Base-by-base conservation (phyloP, 2,329 filamentous ascomycete species). In the Tolypocladium inflatum region DNA sequence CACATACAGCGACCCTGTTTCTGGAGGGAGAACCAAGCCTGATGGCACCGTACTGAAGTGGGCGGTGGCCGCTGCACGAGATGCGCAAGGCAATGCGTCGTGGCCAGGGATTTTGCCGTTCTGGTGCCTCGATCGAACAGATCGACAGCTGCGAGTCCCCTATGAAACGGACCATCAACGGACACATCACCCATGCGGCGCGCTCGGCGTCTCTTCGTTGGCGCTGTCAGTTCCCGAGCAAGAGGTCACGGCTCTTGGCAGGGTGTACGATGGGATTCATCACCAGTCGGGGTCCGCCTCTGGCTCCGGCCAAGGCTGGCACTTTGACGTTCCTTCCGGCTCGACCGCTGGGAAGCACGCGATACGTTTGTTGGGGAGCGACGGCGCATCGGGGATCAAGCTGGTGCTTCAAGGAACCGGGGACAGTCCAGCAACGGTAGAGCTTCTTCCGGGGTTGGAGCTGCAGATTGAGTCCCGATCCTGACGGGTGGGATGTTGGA, bases 101-200 rank as follows among this genome's bases (percentile, higher is more conserved):
- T 69, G 72, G 10, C 71, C 80, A 0, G 83, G 85, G 0, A 71
- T 72, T 17, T 65, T 85, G 13, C 86, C 86, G 0, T 89, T 89
- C 63, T 89, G 81, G 76, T 86, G 83, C 64, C 76, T 88, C 53
- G 86, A 89, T 66, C 70, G 81, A 15, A 88, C 85, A 2, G 71
- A 77, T 2, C 69, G 86, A 8, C 63, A 71, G n/a, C 66, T 82
- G 2, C 71, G 86, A 0, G 85, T 87, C 3, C 83, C 85, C 0
- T 71, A 71, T 1, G 63, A 67, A 21, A 57, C 58, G 21, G 62
- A 63, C 26, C 61, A 7, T 26, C 58, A 60, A 17, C 62, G 67
- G 19, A 69, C 68, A 4, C 69, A 65, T 15, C 85, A 88, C 70
- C 72, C 80, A 0, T 80, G 73, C 8, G 78, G 77, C 0, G 81